phyloP scores from a whole-genome alignment of 1,284 basidiomycete genomes.

The Crucibulum cyathiforme region DNA sequence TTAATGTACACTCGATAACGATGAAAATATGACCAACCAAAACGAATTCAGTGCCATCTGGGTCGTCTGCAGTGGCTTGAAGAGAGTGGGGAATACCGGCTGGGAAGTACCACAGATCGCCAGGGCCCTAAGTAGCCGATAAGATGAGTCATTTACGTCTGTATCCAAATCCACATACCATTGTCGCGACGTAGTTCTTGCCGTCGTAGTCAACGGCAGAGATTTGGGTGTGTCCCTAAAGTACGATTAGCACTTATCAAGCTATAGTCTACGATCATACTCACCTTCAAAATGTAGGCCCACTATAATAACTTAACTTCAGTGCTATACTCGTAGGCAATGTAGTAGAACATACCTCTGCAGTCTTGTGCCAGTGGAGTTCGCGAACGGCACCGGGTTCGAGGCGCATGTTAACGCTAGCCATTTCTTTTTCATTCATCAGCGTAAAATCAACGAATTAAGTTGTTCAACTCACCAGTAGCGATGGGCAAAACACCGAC shows the following conservation, averaged over 20 bases:
- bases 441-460: not conserved
- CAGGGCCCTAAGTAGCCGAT: constrained; percentile 34
- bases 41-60: constrained; percentile 63
- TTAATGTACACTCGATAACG: not conserved
- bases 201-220: constrained; percentile 50
- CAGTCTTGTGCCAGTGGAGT: constrained; percentile 65
- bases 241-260: not conserved
- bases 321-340: not conserved
- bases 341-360: constrained; percentile 42
- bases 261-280: not conserved
- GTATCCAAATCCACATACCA: too few relatives aligned
- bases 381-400: constrained; percentile 61
- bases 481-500: constrained; percentile 52
- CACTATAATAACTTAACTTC: constrained; percentile 35
- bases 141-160: too few relatives aligned
- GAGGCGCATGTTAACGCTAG: constrained; percentile 63
- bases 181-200: not conserved
- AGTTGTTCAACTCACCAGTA: constrained; percentile 24
- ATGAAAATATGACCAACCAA: constrained; percentile 25
- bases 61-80: constrained; percentile 55
- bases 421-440: constrained; percentile 12
- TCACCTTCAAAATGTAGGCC: constrained; percentile 53
- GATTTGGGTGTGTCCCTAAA: constrained; percentile 50
- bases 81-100: constrained; percentile 57
- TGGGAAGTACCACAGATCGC: constrained; percentile 70